These are phyloP conservation scores for Brettanomyces bruxellensis DNA, from an alignment of 805 yeast genomes.

Conservation along the genomic window DNA sequence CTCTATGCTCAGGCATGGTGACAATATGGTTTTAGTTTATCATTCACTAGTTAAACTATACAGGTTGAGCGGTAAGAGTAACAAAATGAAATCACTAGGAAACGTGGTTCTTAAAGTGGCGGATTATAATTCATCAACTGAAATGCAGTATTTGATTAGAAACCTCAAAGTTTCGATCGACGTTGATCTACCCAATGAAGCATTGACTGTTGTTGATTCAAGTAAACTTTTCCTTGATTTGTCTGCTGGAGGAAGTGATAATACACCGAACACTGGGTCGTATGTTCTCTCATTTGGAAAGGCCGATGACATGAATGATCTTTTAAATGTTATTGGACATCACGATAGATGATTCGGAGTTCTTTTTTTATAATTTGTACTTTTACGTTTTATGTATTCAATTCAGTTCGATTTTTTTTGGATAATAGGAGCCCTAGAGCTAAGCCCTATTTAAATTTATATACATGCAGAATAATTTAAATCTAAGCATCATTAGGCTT, in stretches of 20 bases:
- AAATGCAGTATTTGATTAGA: not conserved
- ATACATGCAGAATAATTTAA: not conserved
- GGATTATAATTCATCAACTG: not conserved
- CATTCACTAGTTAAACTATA: not conserved
- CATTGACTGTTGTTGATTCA: not conserved
- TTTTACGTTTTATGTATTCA: not conserved
- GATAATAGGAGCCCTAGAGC: not conserved
- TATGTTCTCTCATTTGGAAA: not conserved
- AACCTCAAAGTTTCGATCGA: not conserved
- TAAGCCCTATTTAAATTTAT: not conserved
- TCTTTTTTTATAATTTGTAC: not conserved
- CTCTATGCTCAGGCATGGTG: not conserved
- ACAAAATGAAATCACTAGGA: not conserved
- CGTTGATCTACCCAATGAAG: not conserved
- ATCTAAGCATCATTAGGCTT: not conserved
- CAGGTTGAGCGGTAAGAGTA: not conserved
- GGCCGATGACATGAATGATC: not conserved
- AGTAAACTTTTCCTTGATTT: not conserved
- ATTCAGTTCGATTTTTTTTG: not conserved
- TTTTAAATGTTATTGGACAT: not conserved
- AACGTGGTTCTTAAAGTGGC: not conserved
- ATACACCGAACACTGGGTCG: not conserved
- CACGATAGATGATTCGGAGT: not conserved
- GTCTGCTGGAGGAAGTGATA: not conserved
- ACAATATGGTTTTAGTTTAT: slow-evolving; percentile 1